Evolutionary conservation across 2,329 filamentous ascomycete species (phyloP).

Genomic region (Graphilbum fragrans): DNA sequence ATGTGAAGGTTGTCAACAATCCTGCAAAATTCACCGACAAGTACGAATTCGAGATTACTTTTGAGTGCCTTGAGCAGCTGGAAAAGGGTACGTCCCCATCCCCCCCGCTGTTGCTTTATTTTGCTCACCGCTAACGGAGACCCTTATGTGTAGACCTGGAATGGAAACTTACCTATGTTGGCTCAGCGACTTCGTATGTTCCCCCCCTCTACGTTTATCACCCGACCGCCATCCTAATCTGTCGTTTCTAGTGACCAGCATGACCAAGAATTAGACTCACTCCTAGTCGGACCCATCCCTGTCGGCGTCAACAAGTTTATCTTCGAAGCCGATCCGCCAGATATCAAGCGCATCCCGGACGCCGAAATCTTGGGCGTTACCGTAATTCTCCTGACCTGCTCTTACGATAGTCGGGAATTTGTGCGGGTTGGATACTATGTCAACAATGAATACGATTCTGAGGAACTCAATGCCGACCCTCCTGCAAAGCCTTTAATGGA

Average conservation of each 20-base stretch:
- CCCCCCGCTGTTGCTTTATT: neutral
- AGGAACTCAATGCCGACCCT: constrained; percentile 78
- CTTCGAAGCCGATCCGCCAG: constrained; percentile 89
- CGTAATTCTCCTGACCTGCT: constrained; percentile 89
- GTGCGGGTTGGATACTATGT: constrained; percentile 98
- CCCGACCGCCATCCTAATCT: neutral
- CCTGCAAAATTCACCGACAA: constrained; percentile 85
- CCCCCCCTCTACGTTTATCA: constrained; percentile 8
- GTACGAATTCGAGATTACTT: constrained; percentile 97
- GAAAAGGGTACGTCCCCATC: constrained; percentile 60
- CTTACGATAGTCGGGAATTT: constrained; percentile 93
- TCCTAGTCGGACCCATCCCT: constrained; percentile 94
- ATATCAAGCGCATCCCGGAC: constrained; percentile 81
- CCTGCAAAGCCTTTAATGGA: constrained; percentile 88
- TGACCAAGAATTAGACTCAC: constrained; percentile 94
- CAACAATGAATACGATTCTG: constrained; percentile 96
- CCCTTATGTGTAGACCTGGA: constrained; percentile 60
- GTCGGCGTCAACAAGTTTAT: constrained; percentile 98
- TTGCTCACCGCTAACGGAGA: too few species aligned
- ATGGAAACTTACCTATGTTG: constrained; percentile 98
- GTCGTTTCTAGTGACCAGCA: constrained; percentile 64
- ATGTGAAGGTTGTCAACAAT: constrained; percentile 95
- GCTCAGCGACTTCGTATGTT: constrained; percentile 88
- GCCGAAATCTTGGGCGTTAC: constrained; percentile 95
- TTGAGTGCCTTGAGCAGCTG: constrained; percentile 89